These are phyloP conservation scores for Eremochloa ophiuroides DNA, from an alignment of 176 grass and related monocot species.

Conservation along the genomic window DNA sequence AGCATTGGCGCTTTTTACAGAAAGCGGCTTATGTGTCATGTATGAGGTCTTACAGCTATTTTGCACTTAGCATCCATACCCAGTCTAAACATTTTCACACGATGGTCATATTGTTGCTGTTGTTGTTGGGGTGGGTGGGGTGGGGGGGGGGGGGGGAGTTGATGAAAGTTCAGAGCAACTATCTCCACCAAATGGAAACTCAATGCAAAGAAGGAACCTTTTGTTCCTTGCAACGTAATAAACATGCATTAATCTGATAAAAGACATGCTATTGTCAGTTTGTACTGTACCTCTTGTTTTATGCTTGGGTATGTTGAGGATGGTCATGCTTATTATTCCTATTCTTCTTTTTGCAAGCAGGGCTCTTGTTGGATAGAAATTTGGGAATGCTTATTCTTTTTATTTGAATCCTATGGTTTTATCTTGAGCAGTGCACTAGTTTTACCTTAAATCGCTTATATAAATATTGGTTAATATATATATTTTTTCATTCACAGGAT, in stretches of 20 bases:
- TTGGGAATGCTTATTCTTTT: slow-evolving; percentile 13
- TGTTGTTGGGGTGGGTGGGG: no score
- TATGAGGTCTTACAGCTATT: neutral
- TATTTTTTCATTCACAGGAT: slow-evolving; percentile 55
- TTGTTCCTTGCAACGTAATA: neutral
- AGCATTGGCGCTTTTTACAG: neutral
- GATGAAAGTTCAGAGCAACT: slow-evolving; percentile 2
- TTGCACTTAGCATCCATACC: slow-evolving; percentile 6
- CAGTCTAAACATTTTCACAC: neutral
- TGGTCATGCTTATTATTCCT: neutral
- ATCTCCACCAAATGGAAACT: slow-evolving; percentile 14
- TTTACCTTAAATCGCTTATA: neutral
- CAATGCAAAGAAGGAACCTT: neutral
- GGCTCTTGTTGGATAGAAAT: slow-evolving; percentile 6
- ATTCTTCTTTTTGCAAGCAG: neutral
- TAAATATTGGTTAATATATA: slow-evolving; percentile 5
- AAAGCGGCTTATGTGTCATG: neutral
- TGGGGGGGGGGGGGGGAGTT: no score
- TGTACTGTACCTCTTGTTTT: neutral
- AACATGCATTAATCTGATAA: slow-evolving; percentile 12
- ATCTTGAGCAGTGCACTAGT: neutral
- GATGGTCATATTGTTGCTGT: slow-evolving; percentile 13
- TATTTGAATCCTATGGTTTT: neutral
- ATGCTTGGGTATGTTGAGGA: slow-evolving; percentile 15
- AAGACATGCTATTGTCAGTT: neutral